Percentiles rank a stretch among this genome's conserved stretches.
phyloP scores from a whole-genome alignment of 805 yeast genomes.

The Cyberlindnera euphorbiae region DNA sequence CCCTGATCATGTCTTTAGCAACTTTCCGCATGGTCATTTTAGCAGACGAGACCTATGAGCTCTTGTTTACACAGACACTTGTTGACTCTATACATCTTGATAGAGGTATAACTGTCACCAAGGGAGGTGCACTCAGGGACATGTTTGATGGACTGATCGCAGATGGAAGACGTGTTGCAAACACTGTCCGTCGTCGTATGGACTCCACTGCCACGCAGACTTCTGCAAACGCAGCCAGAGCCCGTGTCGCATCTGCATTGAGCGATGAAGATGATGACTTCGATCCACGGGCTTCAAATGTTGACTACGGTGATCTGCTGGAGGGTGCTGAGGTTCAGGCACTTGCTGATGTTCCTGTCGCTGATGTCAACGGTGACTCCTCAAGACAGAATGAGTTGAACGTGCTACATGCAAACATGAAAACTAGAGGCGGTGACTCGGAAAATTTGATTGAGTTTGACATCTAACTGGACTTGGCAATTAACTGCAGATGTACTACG shows the following conservation, averaged over 20 bases:
- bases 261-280: conserved; percentile 43
- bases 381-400: conserved; percentile 24
- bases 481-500: background rate
- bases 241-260: conserved; percentile 5
- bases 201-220: conserved; percentile 55
- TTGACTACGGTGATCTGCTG: conserved; percentile 40
- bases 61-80: conserved; percentile 68
- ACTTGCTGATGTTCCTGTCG: conserved; percentile 30
- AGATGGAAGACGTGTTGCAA: conserved; percentile 90
- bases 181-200: conserved; percentile 81
- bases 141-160: conserved; percentile 89
- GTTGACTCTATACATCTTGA: conserved; percentile 64
- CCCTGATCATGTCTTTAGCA: conserved; percentile 70
- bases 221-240: conserved; percentile 1
- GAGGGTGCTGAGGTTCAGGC: conserved; percentile 47
- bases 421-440: conserved; percentile 5
- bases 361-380: conserved; percentile 5
- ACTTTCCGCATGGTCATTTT: conserved; percentile 92
- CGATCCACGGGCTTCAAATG: conserved; percentile 36
- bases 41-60: conserved; percentile 91
- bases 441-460: conserved; percentile 39
- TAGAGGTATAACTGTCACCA: conserved; percentile 41
- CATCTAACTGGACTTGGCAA: conserved; percentile 2
- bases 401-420: conserved; percentile 27
- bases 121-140: conserved; percentile 63